Evolutionary conservation across 2,329 filamentous ascomycete species (phyloP).

Genomic region (Fusarium siculi): DNA sequence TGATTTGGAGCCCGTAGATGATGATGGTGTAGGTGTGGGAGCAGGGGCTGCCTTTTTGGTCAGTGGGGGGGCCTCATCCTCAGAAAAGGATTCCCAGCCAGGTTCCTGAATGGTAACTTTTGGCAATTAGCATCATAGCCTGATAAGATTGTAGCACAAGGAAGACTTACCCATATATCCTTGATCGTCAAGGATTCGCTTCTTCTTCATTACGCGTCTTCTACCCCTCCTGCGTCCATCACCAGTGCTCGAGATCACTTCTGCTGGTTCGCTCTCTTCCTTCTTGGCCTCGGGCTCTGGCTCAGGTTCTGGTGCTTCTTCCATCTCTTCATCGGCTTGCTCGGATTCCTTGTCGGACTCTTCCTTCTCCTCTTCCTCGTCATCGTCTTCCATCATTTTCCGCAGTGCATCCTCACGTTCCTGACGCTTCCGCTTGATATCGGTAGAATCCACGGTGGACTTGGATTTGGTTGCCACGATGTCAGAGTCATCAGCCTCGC

Average conservation of each 20-base stretch:
- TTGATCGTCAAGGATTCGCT: slow-evolving; percentile 85
- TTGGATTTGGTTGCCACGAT: slow-evolving; percentile 43
- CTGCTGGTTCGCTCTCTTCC: slow-evolving; percentile 58
- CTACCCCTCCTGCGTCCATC: slow-evolving; percentile 77
- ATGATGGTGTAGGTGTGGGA: slow-evolving; percentile 52
- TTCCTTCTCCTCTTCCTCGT: slow-evolving; percentile 67
- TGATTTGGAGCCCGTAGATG: slow-evolving; percentile 60
- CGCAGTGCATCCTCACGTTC: slow-evolving; percentile 53
- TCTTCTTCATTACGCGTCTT: slow-evolving; percentile 87
- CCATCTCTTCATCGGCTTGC: slow-evolving; percentile 53
- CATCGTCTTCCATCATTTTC: slow-evolving; percentile 67
- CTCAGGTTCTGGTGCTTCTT: slow-evolving; percentile 53
- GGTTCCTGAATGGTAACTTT: slow-evolving; percentile 86
- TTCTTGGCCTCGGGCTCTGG: slow-evolving; percentile 51
- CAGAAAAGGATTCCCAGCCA: slow-evolving; percentile 92
- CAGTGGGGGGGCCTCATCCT: slow-evolving; percentile 75
- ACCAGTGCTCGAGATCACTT: slow-evolving; percentile 63
- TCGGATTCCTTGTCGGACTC: slow-evolving; percentile 52
- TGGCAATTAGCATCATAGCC: slow-evolving; percentile 15
- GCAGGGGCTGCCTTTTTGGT: slow-evolving; percentile 67
- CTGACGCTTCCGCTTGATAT: slow-evolving; percentile 46
- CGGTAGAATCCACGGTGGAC: slow-evolving; percentile 38
- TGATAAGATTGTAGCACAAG: neutral
- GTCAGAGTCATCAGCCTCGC: slow-evolving; percentile 54
- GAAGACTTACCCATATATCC: slow-evolving; percentile 81